A percentile compares a stretch with the other conserved stretches of the same genome.
Conservation (phyloP, 345 rosid species). For the Raphanus sativus region DNA sequence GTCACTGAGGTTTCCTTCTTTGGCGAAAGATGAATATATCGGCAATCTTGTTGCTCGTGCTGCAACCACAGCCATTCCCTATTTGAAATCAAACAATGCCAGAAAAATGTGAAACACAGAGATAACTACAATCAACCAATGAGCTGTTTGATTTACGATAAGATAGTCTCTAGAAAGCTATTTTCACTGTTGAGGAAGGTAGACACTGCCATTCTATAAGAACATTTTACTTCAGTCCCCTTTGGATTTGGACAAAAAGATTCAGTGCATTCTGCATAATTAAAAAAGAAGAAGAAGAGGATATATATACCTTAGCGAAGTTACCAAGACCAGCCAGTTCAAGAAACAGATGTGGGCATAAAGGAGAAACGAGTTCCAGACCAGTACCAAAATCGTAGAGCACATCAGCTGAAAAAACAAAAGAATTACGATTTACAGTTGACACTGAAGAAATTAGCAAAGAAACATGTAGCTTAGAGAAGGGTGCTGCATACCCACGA, state of each 20-base stretch:
- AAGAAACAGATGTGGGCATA: constrained; percentile 88
- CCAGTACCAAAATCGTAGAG: constrained; percentile 93
- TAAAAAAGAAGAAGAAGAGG: too few species aligned
- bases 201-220: background rate
- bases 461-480: constrained; percentile 22
- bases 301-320: constrained; percentile 78
- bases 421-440: background rate
- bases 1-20: constrained; percentile 98
- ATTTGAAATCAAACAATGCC: constrained; percentile 32
- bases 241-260: constrained; percentile 21
- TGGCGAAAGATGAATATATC: constrained; percentile 91
- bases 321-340: constrained; percentile 97
- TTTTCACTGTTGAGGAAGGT: constrained; percentile 44
- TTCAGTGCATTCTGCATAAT: background rate
- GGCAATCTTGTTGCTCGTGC: constrained; percentile 96
- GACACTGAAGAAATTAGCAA: constrained; percentile 52
- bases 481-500: constrained; percentile 56
- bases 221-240: background rate
- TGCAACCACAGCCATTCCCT: constrained; percentile 99
- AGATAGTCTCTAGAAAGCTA: background rate
- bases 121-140: constrained; percentile 5
- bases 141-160: constrained; percentile 8
- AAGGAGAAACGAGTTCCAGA: constrained; percentile 85
- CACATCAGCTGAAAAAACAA: constrained; percentile 68
- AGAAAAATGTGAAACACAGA: constrained; percentile 13